Evolutionary conservation across 2,329 filamentous ascomycete species (phyloP).

Genomic region (Pyrenochaeta sp.): DNA sequence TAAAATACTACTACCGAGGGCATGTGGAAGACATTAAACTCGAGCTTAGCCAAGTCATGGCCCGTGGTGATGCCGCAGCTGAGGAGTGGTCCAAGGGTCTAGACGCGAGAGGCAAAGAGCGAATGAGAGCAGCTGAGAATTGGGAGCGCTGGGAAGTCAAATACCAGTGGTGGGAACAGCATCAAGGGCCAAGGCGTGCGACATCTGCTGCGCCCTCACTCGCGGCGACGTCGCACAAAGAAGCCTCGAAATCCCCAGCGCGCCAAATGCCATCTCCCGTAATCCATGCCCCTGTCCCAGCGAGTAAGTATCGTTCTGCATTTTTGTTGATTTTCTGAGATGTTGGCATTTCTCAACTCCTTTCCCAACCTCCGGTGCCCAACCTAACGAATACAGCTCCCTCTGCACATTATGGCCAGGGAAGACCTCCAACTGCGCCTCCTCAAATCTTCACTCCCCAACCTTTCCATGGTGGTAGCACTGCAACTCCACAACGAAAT

Average conservation of each 20-base stretch:
- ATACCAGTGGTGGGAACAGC: conserved; percentile 34
- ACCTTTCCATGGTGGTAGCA: conserved; percentile 26
- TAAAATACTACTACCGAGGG: conserved; percentile 70
- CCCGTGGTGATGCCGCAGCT: conserved; percentile 70
- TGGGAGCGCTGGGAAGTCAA: conserved; percentile 78
- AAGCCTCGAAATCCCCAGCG: conserved; percentile 33
- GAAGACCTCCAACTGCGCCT: conserved; percentile 43
- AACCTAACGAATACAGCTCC: conserved; percentile 43
- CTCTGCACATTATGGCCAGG: conserved; percentile 34
- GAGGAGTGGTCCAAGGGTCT: conserved; percentile 85
- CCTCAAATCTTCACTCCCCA: conserved; percentile 43
- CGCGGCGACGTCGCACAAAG: conserved; percentile 24
- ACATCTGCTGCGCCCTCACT: conserved; percentile 25
- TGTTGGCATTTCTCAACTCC: no score
- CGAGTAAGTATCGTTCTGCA: conserved; percentile 41
- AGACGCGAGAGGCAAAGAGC: conserved; percentile 66
- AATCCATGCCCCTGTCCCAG: conserved; percentile 43
- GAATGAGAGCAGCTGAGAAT: conserved; percentile 67
- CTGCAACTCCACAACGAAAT: conserved; percentile 56
- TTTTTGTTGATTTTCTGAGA: conserved; percentile 19
- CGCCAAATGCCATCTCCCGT: conserved; percentile 36
- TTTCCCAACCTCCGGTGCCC: conserved; percentile 29
- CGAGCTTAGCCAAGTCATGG: conserved; percentile 69
- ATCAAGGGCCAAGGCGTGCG: conserved; percentile 16
- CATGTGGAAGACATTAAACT: conserved; percentile 69